Evolutionary conservation across 1,284 basidiomycete species (phyloP), one percentile per base, ranked within the genome.

Genomic region (Phylloporus sp.): DNA sequence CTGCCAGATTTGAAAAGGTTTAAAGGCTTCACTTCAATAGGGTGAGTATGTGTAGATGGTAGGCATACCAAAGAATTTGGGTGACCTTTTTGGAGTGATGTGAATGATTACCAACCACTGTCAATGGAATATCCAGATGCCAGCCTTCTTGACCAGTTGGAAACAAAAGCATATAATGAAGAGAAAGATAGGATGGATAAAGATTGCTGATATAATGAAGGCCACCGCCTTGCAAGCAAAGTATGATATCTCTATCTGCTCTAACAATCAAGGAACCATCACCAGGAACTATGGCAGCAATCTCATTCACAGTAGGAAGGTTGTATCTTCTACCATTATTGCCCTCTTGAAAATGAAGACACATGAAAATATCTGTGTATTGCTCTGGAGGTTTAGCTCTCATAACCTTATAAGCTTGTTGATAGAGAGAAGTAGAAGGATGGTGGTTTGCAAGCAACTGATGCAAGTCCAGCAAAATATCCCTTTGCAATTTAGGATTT

Each of bases 81-180:
- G 66, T 72, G 8, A 70, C 53, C 5, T 67, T 65, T 0, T 70
- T 70, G 2, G 56, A 65, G 11, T 2, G 1, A 20, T 52, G 40
- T 20, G 31, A 2, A 13, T 31, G 0, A 0, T 20, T 26, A 60
- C 39, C 7, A 18, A 2, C 2, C 4, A 32, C 1, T 11, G 63
- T 47, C 2, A 71, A 42, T 0, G 56, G 64, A 24, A 82, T 68
- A 1, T 74, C 42, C 6, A 67, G 47, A 66, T 58, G 29, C 57
- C 49, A 58, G 12, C 82, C 82, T 49, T 71, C 56, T 40, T 79
- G 70, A 2, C 78, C 82, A 50, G 44, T 17, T n/a, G 80, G 80
- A 67, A 82, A 83, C 0, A 81, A 65, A 0, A 82, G 68, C 0
- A 79, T 74, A 76, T 82, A 81, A 24, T 80, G 77, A 0, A 83